Conservation (phyloP, 2,329 filamentous ascomycete species). For the Talaromyces sp. region DNA sequence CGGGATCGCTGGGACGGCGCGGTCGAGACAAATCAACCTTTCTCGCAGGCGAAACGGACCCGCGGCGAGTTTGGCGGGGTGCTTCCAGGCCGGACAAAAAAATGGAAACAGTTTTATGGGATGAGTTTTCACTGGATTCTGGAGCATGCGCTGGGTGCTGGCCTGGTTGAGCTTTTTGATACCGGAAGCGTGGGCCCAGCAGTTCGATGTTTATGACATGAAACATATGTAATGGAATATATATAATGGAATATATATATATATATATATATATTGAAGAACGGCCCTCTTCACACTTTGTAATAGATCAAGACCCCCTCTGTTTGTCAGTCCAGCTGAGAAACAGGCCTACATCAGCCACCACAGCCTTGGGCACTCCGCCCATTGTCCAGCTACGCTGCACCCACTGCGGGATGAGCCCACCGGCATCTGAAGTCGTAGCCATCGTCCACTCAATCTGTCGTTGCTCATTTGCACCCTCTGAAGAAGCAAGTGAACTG, state of each 20-base stretch:
- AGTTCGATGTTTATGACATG: slow-evolving; percentile 35
- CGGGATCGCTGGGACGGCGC: slow-evolving; percentile 62
- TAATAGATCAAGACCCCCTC: not conserved
- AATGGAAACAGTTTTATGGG: slow-evolving; percentile 58
- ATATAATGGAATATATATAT: too few relatives aligned
- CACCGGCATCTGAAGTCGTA: slow-evolving; percentile 31
- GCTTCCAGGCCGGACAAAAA: slow-evolving; percentile 56
- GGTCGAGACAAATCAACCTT: slow-evolving; percentile 40
- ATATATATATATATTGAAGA: too few relatives aligned
- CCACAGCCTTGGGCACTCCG: slow-evolving; percentile 31
- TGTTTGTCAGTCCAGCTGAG: slow-evolving; percentile 22
- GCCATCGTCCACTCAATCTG: slow-evolving; percentile 31
- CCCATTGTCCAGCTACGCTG: slow-evolving; percentile 33
- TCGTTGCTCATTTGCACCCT: not conserved
- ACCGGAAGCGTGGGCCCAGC: slow-evolving; percentile 58
- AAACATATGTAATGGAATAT: not conserved
- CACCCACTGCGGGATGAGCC: slow-evolving; percentile 31
- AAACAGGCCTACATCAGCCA: slow-evolving; percentile 35
- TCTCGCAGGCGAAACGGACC: slow-evolving; percentile 47
- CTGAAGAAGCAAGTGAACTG: not conserved
- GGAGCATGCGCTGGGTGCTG: slow-evolving; percentile 56
- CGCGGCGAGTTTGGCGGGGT: slow-evolving; percentile 52
- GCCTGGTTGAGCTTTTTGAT: slow-evolving; percentile 57
- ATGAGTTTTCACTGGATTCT: slow-evolving; percentile 57
- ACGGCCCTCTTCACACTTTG: not conserved